Evolutionary conservation across 495 filamentous ascomycete genomes (phyloP), one percentile per base, ranked within the genome.

Genomic region (Penicillium silybi): DNA sequence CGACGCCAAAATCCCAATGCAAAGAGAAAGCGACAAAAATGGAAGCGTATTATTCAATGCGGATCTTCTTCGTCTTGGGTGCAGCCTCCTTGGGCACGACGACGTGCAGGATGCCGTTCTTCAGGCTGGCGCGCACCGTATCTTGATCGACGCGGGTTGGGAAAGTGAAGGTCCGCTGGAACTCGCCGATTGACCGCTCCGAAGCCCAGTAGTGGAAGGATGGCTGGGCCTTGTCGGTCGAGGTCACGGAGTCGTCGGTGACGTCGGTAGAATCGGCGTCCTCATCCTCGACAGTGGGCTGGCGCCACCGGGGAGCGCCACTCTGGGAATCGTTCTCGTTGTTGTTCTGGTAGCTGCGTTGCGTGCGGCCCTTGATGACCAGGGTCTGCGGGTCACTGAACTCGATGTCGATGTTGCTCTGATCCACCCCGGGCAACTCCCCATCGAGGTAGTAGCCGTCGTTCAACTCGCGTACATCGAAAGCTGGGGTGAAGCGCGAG

Each of bases 371-470:
- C 46, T 78, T 78, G 65, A 96, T 80, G 43, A 83, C 76, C 4
- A 97, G 72, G 13, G 88, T 96, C 44, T 87, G 78, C 4, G 77
- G 70, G 63, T 96, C 92, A 44, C 80, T 82, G 77, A 96, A 96
- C 67, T 95, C 89, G 60, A 96, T 87, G 46, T 81, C 72, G 54
- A 96, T 69, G 59, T 95, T 77, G 50, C 86, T 80, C 62, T 89
- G 86, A 43, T 88, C 80, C 41, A 91, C 77, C 35, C 92, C 92
- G 0, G 92, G 90, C 0, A 96, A 80, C 68, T 96, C 92, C 59
- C 90, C 91, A 59, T 93, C 83, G 2, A 97, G 84, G 59, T 91
- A 80, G 68, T 92, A 97, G 57, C 64, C 65, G 13, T 82, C 62
- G 38, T 79, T 73, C 2, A 75, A 67, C 70, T 96, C 90, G 50